These are phyloP conservation scores for Cystobasidiopsis lactophilus DNA, from an alignment of 768 basidiomycete genomes.

Conservation along the genomic window DNA sequence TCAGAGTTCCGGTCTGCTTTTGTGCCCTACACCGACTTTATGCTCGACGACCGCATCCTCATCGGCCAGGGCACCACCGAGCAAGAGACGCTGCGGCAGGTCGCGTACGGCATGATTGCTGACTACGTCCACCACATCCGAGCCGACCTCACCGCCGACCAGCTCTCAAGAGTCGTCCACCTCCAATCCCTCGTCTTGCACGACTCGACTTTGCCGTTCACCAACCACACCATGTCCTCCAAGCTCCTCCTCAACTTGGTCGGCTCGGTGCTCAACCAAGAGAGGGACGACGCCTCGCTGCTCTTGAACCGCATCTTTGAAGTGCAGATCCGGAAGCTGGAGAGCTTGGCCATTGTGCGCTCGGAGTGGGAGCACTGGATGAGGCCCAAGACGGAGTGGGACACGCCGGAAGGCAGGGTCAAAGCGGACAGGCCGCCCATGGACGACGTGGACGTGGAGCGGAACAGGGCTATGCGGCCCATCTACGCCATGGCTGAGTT, in stretches of 20 bases:
- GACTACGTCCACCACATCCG: constrained; percentile 86
- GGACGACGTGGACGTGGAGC: constrained; percentile 55
- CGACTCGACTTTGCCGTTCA: constrained; percentile 55
- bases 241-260: constrained; percentile 80
- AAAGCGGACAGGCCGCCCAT: constrained; percentile 19
- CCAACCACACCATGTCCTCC: constrained; percentile 68
- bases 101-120: constrained; percentile 67
- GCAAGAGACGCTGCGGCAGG: constrained; percentile 64
- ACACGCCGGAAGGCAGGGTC: neutral
- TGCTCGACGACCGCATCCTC: constrained; percentile 73
- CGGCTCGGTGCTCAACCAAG: constrained; percentile 48
- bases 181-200: constrained; percentile 74
- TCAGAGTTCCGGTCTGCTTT: constrained; percentile 57
- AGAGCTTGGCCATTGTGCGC: constrained; percentile 44
- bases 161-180: constrained; percentile 54
- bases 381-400: neutral
- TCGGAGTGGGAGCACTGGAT: constrained; percentile 20
- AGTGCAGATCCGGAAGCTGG: constrained; percentile 61
- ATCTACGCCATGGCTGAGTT: constrained; percentile 59
- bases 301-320: constrained; percentile 59
- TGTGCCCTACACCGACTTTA: constrained; percentile 59
- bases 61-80: constrained; percentile 64
- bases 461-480: constrained; percentile 55
- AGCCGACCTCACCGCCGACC: constrained; percentile 49
- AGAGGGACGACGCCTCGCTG: constrained; percentile 47